phyloP scores from a whole-genome alignment of 2,329 filamentous ascomycete species.

The Fulvia fulva region DNA sequence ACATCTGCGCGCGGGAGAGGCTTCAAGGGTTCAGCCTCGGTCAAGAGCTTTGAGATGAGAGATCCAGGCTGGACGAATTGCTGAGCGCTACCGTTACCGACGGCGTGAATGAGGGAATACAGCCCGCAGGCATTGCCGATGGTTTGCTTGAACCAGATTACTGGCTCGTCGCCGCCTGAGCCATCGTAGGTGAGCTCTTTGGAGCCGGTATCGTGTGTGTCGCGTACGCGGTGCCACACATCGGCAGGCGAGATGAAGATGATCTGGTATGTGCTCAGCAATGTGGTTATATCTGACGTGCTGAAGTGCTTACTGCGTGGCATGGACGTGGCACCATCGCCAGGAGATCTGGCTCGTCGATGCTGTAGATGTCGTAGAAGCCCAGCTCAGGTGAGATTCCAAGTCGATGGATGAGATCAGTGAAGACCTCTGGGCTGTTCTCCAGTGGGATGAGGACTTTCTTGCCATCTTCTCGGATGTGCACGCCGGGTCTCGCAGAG shows the following conservation, averaged over 20 bases:
- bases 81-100: constrained; percentile 48
- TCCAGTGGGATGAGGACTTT: constrained; percentile 39
- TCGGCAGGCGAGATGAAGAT: constrained; percentile 50
- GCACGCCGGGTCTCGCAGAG: constrained; percentile 23
- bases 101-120: constrained; percentile 54
- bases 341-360: constrained; percentile 49
- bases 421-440: constrained; percentile 56
- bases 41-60: constrained; percentile 43
- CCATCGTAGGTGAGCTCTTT: constrained; percentile 40
- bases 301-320: constrained; percentile 41
- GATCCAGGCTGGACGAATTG: constrained; percentile 43
- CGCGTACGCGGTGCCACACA: constrained; percentile 41
- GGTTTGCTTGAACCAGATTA: constrained; percentile 58
- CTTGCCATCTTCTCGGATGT: constrained; percentile 24
- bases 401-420: constrained; percentile 46
- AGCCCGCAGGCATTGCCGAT: constrained; percentile 57
- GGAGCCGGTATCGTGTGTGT: constrained; percentile 37
- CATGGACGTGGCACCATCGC: constrained; percentile 50
- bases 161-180: constrained; percentile 46
- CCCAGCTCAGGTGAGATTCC: constrained; percentile 45
- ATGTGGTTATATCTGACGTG: not conserved
- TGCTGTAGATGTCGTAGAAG: constrained; percentile 54
- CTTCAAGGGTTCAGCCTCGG: constrained; percentile 42
- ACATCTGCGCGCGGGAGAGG: constrained; percentile 47
- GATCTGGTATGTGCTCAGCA: not conserved